Conservation (phyloP, 2,329 filamentous ascomycete genomes). For the Ascochyta clinopodiicola region DNA sequence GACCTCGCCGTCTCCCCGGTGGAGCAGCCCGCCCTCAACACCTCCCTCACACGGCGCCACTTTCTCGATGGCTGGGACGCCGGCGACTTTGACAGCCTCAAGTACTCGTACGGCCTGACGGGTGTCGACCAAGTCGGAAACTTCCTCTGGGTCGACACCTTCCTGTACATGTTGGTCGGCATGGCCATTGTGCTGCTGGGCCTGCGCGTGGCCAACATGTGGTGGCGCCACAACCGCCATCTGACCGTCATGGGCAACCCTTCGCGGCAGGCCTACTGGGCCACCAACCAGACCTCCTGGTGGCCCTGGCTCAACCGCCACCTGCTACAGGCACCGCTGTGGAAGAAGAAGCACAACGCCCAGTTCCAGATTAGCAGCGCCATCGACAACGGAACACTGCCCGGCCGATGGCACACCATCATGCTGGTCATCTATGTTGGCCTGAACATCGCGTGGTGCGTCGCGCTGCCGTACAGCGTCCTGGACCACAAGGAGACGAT, state of each 20-base stretch:
- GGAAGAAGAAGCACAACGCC: constrained; percentile 76
- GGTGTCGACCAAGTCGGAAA: constrained; percentile 58
- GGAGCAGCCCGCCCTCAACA: constrained; percentile 13
- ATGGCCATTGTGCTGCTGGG: constrained; percentile 48
- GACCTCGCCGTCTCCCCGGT: constrained; percentile 18
- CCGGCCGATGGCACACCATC: constrained; percentile 77
- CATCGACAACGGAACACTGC: constrained; percentile 76
- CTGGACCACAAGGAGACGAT: constrained; percentile 63
- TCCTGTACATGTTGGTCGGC: constrained; percentile 48
- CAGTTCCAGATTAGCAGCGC: constrained; percentile 73
- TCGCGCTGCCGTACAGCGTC: constrained; percentile 66
- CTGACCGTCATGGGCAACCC: constrained; percentile 53
- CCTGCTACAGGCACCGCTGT: constrained; percentile 73
- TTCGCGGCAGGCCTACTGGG: constrained; percentile 54
- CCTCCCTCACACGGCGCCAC: constrained; percentile 29
- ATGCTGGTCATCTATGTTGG: constrained; percentile 72
- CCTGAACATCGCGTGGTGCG: constrained; percentile 79
- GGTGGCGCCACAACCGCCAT: constrained; percentile 54
- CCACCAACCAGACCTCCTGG: constrained; percentile 51
- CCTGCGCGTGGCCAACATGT: constrained; percentile 52
- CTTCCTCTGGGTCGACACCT: constrained; percentile 55
- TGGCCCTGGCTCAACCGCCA: constrained; percentile 69
- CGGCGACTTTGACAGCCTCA: constrained; percentile 38
- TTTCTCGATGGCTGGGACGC: constrained; percentile 42
- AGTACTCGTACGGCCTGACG: constrained; percentile 53